These are phyloP conservation scores for Austroboletus novae-zelandiae DNA, from an alignment of 1,284 basidiomycete genomes.

Conservation along the genomic window DNA sequence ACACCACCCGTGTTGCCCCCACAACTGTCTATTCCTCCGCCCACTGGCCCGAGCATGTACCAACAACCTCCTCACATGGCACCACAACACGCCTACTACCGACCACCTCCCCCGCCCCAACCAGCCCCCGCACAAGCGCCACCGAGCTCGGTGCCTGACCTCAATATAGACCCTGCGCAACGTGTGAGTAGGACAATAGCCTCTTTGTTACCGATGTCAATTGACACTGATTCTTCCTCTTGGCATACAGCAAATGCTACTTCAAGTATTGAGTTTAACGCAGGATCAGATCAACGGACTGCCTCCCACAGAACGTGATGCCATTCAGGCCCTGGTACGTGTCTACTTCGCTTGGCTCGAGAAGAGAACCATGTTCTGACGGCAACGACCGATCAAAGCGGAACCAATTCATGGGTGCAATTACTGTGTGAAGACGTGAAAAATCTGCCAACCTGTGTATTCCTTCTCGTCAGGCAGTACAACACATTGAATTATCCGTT, in stretches of 20 bases:
- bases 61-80: slow-evolving; percentile 41
- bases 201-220: neutral
- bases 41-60: slow-evolving; percentile 33
- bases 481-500: too few relatives aligned
- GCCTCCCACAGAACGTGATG: slow-evolving; percentile 78
- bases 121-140: slow-evolving; percentile 29
- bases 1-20: slow-evolving; percentile 37
- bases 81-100: slow-evolving; percentile 47
- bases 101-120: slow-evolving; percentile 35
- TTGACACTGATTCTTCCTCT: neutral
- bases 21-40: slow-evolving; percentile 32
- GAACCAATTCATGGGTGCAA: slow-evolving; percentile 48
- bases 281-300: slow-evolving; percentile 86
- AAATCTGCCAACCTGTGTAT: neutral
- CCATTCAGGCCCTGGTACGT: slow-evolving; percentile 83
- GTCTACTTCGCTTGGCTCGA: neutral
- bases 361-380: neutral
- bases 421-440: slow-evolving; percentile 18
- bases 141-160: slow-evolving; percentile 27
- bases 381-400: slow-evolving; percentile 33
- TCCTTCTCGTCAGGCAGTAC: too few relatives aligned
- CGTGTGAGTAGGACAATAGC: slow-evolving; percentile 22
- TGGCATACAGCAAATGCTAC: slow-evolving; percentile 63
- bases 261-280: slow-evolving; percentile 85
- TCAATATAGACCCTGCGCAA: slow-evolving; percentile 35